phyloP scores from a whole-genome alignment of 208 protist genomes.

The Novymonas esmeraldas region DNA sequence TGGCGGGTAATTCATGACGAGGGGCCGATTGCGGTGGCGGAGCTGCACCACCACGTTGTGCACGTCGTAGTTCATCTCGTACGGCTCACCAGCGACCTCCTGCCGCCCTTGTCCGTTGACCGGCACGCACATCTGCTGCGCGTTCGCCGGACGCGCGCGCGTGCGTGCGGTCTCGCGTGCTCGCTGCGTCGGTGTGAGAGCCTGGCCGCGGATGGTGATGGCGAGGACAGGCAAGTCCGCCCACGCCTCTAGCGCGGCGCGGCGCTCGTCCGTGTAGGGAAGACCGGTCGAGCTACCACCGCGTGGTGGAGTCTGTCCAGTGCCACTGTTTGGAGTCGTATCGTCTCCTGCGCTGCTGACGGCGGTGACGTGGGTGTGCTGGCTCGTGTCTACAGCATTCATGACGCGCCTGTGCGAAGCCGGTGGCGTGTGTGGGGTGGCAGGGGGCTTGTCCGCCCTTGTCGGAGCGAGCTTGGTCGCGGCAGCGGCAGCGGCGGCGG shows the following conservation, averaged over 20 bases:
- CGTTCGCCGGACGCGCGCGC: slow-evolving; percentile 1
- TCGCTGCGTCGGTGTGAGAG: slow-evolving; percentile 12
- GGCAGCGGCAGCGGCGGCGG: background rate
- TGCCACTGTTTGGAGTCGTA: background rate
- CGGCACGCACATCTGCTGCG: slow-evolving; percentile 27
- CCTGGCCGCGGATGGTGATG: slow-evolving; percentile 25
- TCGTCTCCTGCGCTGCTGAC: background rate
- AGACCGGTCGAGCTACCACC: background rate
- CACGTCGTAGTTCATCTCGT: slow-evolving; percentile 45
- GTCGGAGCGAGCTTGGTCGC: background rate
- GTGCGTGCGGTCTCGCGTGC: slow-evolving; percentile 15
- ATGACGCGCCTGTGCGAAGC: slow-evolving; percentile 18
- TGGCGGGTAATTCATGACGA: slow-evolving; percentile 44
- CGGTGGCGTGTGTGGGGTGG: slow-evolving; percentile 8
- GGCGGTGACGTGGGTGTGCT: background rate
- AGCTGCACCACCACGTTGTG: slow-evolving; percentile 69
- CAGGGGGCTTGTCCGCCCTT: background rate
- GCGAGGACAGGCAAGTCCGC: slow-evolving; percentile 28
- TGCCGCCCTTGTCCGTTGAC: slow-evolving; percentile 35
- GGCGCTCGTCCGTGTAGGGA: slow-evolving; percentile 31
- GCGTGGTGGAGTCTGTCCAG: background rate
- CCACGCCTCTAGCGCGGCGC: slow-evolving; percentile 38
- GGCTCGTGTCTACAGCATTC: slow-evolving; percentile 19
- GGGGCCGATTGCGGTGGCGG: slow-evolving; percentile 42
- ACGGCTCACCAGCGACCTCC: slow-evolving; percentile 60